Percentiles rank a stretch among this genome's conserved stretches.
phyloP scores from a whole-genome alignment of 208 protist species.

The Trypanosoma brucei region DNA sequence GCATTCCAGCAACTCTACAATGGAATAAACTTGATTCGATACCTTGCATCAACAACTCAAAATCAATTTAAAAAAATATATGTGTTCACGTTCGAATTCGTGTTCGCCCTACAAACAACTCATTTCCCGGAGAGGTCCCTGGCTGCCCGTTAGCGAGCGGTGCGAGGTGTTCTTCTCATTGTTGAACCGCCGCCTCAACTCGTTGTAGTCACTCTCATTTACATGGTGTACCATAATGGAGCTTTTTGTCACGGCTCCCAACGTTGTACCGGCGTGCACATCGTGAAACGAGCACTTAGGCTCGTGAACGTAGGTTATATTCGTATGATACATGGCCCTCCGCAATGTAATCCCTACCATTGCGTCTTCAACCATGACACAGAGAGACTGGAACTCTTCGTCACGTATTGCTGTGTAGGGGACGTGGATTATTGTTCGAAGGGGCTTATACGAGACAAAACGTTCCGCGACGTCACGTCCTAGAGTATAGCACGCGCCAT shows the following conservation, averaged over 20 bases:
- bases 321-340: not conserved
- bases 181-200: not conserved
- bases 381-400: not conserved
- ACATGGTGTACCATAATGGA: conserved; percentile 16
- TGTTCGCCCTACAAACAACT: too few species aligned
- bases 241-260: not conserved
- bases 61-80: not conserved
- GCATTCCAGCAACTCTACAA: too few species aligned
- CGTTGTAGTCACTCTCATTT: conserved; percentile 1
- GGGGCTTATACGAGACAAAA: conserved; percentile 7
- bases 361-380: conserved; percentile 1
- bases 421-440: not conserved
- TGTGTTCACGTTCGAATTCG: too few species aligned
- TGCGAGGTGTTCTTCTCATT: not conserved
- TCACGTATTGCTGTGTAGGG: not conserved
- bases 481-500: conserved; percentile 8
- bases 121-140: too few species aligned
- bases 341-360: conserved; percentile 3
- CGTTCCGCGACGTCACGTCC: not conserved
- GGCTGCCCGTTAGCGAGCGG: too few species aligned
- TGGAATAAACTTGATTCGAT: not conserved
- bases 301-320: not conserved
- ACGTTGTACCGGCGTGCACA: not conserved
- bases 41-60: not conserved
- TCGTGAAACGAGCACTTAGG: conserved; percentile 7